Base-by-base conservation (phyloP, 116 monocot genomes). In the Trichopus zeylanicus region DNA sequence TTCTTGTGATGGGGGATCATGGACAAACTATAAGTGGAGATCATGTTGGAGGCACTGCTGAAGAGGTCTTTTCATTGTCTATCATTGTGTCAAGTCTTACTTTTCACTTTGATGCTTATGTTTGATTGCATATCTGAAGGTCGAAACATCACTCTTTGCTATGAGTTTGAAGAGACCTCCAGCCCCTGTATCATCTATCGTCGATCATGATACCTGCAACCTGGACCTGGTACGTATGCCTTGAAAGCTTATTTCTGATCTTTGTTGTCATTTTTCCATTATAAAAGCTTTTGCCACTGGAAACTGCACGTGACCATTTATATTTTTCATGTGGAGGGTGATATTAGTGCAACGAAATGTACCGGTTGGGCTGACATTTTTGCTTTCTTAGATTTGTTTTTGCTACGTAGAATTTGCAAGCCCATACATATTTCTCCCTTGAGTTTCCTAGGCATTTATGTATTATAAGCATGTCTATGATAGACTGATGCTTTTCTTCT, bases 1-100 rank as follows among this genome's bases (percentile, higher is more conserved):
- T 98, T 62, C 23, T 91, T 55, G 98, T 98, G 34, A 91, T 98
- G 92, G 98, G 98, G 33, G 98, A 98, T 68, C 98, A 98, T 70
- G 98, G 91, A 16, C 92, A 98, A 70, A 98, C 98, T 7, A 61
- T 69, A 64, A 91, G 88, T 83, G 98, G 98, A 46, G 98, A 98
- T 73, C 98, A 98, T 78, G 98, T 91, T 69, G 98, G 98, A 38
- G 92, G 98, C 29, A 83, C 91, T 67, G 68, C 91, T 49, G 98
- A 98, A 73, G 98, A 98, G 85, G 92, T 98, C 23, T 58, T 24
- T 64, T 54, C 27, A 51, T 48, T 15, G 2, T 23, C 27, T 12
- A 26, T 42, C 39, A 21, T 63, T 63, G 1, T 39, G 34, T 26
- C 26, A 13, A n/a, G 1, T 52, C 13, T 47, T 7, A 24, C 22